Evolutionary conservation across 805 yeast species (phyloP).

Genomic region (Candida mattraensis): DNA sequence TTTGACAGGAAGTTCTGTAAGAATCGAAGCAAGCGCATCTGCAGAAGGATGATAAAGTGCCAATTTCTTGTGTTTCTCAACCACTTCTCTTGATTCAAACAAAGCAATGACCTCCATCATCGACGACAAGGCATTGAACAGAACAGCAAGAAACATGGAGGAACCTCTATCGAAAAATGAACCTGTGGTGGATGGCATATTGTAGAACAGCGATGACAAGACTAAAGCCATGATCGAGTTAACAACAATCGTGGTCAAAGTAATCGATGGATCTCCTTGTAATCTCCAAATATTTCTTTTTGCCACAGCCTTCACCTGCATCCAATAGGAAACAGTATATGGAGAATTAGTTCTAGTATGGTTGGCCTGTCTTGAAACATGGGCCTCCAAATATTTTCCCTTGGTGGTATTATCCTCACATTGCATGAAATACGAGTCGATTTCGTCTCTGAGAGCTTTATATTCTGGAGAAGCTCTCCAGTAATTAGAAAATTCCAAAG

Average conservation of each 20-base stretch:
- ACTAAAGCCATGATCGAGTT: conserved; percentile 53
- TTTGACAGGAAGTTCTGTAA: conserved; percentile 55
- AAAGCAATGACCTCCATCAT: conserved; percentile 54
- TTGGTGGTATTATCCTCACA: too few relatives aligned
- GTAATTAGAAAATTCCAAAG: conserved; percentile 39
- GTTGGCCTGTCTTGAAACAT: too few relatives aligned
- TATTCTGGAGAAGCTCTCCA: conserved; percentile 40
- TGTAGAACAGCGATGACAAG: conserved; percentile 56
- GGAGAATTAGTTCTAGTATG: conserved; percentile 46
- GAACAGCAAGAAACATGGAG: conserved; percentile 61
- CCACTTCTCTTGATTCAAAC: conserved; percentile 54
- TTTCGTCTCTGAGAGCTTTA: conserved; percentile 32
- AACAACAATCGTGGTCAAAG: conserved; percentile 41
- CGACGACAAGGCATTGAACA: conserved; percentile 65
- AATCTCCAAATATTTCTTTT: conserved; percentile 48
- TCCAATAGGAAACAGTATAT: conserved; percentile 47
- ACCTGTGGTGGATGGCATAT: conserved; percentile 39
- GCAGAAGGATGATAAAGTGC: conserved; percentile 57
- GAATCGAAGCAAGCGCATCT: conserved; percentile 58
- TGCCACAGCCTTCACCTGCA: conserved; percentile 51
- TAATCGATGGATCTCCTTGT: conserved; percentile 48
- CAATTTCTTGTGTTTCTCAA: conserved; percentile 55
- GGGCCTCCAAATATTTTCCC: too few relatives aligned
- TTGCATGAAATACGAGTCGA: too few relatives aligned
- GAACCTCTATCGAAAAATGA: conserved; percentile 58